Evolutionary conservation across 257 asterid genomes (phyloP), one percentile per base, ranked within the genome.

Genomic region (Ocimum tenuiflorum): DNA sequence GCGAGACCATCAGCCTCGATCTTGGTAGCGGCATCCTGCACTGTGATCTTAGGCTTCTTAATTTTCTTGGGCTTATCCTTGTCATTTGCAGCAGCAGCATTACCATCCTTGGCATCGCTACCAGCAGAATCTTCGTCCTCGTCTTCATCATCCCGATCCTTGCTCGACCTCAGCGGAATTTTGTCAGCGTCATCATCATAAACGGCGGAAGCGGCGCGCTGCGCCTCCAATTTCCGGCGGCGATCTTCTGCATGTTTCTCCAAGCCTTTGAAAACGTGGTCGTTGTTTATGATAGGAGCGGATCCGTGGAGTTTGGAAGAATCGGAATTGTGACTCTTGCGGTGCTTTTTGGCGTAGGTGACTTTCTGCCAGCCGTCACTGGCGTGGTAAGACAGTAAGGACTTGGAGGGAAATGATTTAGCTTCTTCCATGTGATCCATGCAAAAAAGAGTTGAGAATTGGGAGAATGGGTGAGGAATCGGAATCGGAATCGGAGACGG

Each of bases 191-290:
- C 84, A n/a, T 74, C 83, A 35, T 60, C 80, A 22, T 73, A 75
- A 60, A 48, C 46, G 8, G 75, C 74, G 5, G n/a, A 36, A 8
- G 83, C 70, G 31, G 78, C 85, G 17, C 91, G 83, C 76, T 82
- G 88, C 23, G 77, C 80, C 69, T 75, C 91, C 76, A 85, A 69
- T 77, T 75, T 71, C 27, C 79, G 80, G 63, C 91, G 91, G 1
- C 89, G 81, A 62, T 87, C 95, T 75, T 78, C 95, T n/a, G 91
- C 76, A 15, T 85, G 87, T 84, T 82, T 82, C 81, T 87, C 95
- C 64, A 87, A 60, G 3, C 83, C 78, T 46, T 55, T 73, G 24
- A 85, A 87, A 33, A 85, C 89, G 55, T 65, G 47, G 60, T 61
- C 71, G 8, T 69, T 67, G 0, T 71, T 75, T 0, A 63, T 2